These are phyloP conservation scores for Fusarium haematococcum DNA, from an alignment of 2,329 filamentous ascomycete species.

Conservation along the genomic window DNA sequence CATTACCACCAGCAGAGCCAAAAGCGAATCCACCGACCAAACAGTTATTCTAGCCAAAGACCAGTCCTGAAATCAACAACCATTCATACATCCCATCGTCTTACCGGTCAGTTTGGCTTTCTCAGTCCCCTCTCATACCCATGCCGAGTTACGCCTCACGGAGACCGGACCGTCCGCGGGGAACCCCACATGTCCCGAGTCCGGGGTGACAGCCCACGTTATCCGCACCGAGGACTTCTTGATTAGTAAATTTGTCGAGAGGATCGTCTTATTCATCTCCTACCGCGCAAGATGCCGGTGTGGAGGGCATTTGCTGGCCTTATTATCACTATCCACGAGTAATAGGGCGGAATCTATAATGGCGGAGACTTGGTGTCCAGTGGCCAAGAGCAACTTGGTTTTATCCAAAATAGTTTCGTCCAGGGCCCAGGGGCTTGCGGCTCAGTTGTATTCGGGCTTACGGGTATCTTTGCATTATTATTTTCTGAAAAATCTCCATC, in stretches of 20 bases:
- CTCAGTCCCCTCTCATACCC: neutral
- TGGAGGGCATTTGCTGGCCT: neutral
- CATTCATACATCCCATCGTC: too few relatives aligned
- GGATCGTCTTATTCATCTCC: neutral
- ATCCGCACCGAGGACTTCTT: neutral
- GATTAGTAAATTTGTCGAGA: neutral
- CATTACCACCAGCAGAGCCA: too few relatives aligned
- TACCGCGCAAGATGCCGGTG: neutral
- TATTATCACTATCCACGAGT: neutral
- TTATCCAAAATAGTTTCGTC: neutral
- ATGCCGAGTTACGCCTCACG: neutral
- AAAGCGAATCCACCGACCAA: too few relatives aligned
- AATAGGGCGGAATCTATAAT: neutral
- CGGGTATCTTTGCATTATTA: neutral
- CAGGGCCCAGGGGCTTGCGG: neutral
- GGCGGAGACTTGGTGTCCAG: neutral
- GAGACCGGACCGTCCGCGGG: neutral
- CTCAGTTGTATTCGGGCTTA: neutral
- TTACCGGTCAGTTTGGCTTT: neutral
- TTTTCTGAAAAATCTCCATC: neutral
- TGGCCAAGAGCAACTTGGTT: neutral
- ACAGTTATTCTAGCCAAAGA: too few relatives aligned
- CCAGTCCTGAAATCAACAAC: too few relatives aligned
- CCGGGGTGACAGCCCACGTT: neutral
- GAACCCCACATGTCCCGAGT: neutral